These are phyloP conservation scores for Pestalotiopsis fici DNA, from an alignment of 2,329 filamentous ascomycete species.

Conservation along the genomic window DNA sequence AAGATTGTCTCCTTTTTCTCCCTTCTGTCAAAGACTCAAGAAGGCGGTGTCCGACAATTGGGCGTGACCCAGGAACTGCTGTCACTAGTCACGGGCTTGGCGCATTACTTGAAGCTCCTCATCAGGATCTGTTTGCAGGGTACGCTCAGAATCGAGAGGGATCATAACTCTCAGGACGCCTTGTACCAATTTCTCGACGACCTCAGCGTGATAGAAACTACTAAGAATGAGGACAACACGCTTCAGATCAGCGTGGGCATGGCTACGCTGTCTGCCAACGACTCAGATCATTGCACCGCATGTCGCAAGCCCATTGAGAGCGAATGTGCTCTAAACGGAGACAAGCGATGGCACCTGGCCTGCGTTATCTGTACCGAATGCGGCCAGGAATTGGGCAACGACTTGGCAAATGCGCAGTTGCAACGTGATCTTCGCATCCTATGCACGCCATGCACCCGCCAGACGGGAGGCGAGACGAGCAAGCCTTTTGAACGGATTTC, in stretches of 20 bases:
- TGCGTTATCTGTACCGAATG: conserved; percentile 78
- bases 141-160: conserved; percentile 85
- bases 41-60: conserved; percentile 84
- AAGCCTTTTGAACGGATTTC: conserved; percentile 72
- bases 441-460: conserved; percentile 68
- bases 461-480: conserved; percentile 52
- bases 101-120: conserved; percentile 95
- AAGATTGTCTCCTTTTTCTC: conserved; percentile 99
- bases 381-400: conserved; percentile 65
- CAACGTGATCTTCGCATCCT: conserved; percentile 70
- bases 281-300: conserved; percentile 80
- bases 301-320: conserved; percentile 93
- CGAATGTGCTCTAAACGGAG: conserved; percentile 77
- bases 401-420: conserved; percentile 70
- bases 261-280: conserved; percentile 67
- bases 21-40: conserved; percentile 90
- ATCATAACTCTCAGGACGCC: conserved; percentile 72
- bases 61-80: conserved; percentile 97
- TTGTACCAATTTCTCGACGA: conserved; percentile 83
- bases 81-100: conserved; percentile 93
- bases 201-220: conserved; percentile 77
- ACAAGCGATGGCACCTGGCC: conserved; percentile 79
- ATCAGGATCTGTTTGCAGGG: conserved; percentile 97
- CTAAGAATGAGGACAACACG: conserved; percentile 71
- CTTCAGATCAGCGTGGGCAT: conserved; percentile 67